Evolutionary conservation across 1,139 yeast species (phyloP).

Genomic region (Debaryomycetaceae sp.): DNA sequence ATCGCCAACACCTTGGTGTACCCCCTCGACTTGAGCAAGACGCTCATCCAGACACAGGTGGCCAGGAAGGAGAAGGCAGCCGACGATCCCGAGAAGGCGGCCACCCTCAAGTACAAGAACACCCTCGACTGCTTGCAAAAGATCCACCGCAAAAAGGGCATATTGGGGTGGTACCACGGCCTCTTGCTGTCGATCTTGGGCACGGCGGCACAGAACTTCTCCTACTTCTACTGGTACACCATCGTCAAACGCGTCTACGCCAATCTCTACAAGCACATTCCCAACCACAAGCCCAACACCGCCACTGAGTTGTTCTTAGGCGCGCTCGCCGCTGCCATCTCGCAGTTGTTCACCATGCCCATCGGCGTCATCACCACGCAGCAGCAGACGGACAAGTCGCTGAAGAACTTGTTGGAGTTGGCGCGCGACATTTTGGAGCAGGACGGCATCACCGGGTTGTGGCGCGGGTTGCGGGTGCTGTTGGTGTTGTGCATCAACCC

Average conservation of each 20-base stretch:
- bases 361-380: conserved; percentile 79
- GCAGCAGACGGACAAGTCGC: conserved; percentile 62
- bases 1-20: conserved; percentile 76
- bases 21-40: conserved; percentile 71
- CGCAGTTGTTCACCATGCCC: conserved; percentile 81
- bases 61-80: conserved; percentile 17
- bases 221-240: conserved; percentile 86
- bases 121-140: conserved; percentile 60
- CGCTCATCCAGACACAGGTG: conserved; percentile 68
- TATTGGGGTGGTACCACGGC: conserved; percentile 75
- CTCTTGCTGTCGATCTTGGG: conserved; percentile 66
- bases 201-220: conserved; percentile 75
- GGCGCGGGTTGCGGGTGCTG: conserved; percentile 84
- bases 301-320: conserved; percentile 74
- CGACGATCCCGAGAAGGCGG: conserved; percentile 21
- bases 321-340: conserved; percentile 79
- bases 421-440: conserved; percentile 56
- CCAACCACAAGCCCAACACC: conserved; percentile 48
- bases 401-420: conserved; percentile 41
- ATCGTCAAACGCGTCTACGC: conserved; percentile 60
- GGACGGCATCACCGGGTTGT: conserved; percentile 69
- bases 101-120: conserved; percentile 45
- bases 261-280: conserved; percentile 33
- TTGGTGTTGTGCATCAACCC: conserved; percentile 79
- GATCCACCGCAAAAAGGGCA: conserved; percentile 56